Conservation (phyloP, 768 basidiomycete species). For the Rubroboletus satanas region DNA sequence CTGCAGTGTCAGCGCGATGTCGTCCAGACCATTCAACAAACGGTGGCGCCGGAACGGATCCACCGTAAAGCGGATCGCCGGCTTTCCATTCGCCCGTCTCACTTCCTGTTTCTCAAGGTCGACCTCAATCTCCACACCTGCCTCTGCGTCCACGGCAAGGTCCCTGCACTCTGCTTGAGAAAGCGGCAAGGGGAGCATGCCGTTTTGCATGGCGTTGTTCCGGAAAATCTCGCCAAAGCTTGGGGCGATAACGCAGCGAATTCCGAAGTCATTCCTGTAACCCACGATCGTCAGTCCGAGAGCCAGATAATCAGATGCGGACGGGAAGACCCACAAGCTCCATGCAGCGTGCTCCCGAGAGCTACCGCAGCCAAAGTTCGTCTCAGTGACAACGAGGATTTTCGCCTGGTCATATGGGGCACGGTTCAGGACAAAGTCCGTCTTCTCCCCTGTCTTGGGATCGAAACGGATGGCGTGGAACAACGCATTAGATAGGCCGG, state of each 20-base stretch:
- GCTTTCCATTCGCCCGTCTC: constrained; percentile 67
- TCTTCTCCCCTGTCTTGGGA: constrained; percentile 71
- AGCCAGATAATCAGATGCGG: neutral
- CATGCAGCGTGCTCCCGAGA: constrained; percentile 90
- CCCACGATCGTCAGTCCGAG: neutral
- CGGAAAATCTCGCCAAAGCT: constrained; percentile 91
- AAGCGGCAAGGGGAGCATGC: constrained; percentile 77
- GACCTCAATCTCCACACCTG: constrained; percentile 72
- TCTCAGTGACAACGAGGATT: constrained; percentile 79
- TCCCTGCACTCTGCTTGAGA: constrained; percentile 66
- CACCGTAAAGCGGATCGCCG: constrained; percentile 69
- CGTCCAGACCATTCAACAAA: constrained; percentile 92
- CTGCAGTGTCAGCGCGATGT: constrained; percentile 92
- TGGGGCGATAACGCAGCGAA: constrained; percentile 81
- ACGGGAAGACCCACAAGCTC: constrained; percentile 57
- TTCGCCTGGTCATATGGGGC: constrained; percentile 70
- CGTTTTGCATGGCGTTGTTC: constrained; percentile 90
- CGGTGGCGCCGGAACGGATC: constrained; percentile 94
- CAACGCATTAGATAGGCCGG: constrained; percentile 77
- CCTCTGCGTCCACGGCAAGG: constrained; percentile 75
- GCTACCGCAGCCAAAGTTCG: constrained; percentile 90
- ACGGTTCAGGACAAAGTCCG: constrained; percentile 82
- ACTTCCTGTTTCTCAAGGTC: constrained; percentile 83
- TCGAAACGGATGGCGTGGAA: constrained; percentile 82
- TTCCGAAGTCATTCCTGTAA: constrained; percentile 80